phyloP scores from a whole-genome alignment of 164 flowering plant genomes.

The Echeveria elegans region DNA sequence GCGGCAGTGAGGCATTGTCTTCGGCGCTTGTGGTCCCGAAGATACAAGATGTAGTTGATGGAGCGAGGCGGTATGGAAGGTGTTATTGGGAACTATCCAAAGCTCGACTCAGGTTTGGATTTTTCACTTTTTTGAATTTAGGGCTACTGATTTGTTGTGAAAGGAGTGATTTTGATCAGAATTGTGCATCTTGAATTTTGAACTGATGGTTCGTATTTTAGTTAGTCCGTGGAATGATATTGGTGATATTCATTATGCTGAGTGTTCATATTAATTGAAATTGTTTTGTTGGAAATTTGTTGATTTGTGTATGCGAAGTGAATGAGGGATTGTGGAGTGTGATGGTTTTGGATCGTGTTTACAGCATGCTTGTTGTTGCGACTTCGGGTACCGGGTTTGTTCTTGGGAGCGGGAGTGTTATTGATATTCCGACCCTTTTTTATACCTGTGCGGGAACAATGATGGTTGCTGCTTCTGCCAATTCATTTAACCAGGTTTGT shows the following conservation, averaged over 20 bases:
- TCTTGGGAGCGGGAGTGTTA: constrained; percentile 65
- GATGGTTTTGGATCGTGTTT: not conserved
- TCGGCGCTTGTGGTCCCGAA: not conserved
- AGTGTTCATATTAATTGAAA: no score
- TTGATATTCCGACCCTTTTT: constrained; percentile 74
- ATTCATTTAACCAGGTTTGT: constrained; percentile 81
- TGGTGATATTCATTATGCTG: no score
- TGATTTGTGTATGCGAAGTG: not conserved
- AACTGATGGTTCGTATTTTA: not conserved
- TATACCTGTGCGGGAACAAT: constrained; percentile 91
- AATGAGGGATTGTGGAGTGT: constrained; percentile 11
- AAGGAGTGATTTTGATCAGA: not conserved
- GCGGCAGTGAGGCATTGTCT: not conserved
- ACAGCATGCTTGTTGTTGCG: constrained; percentile 91
- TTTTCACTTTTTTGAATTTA: no score
- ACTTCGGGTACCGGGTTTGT: constrained; percentile 91
- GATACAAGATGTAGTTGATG: not conserved
- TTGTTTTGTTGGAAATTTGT: not conserved
- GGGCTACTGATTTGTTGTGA: not conserved
- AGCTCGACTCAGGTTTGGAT: not conserved
- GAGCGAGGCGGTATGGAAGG: not conserved
- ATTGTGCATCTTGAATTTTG: not conserved
- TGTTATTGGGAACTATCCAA: not conserved
- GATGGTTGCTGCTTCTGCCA: constrained; percentile 98
- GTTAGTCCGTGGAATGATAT: not conserved